These are phyloP conservation scores for Tremella mesenterica DNA, from an alignment of 768 basidiomycete genomes.

Conservation along the genomic window DNA sequence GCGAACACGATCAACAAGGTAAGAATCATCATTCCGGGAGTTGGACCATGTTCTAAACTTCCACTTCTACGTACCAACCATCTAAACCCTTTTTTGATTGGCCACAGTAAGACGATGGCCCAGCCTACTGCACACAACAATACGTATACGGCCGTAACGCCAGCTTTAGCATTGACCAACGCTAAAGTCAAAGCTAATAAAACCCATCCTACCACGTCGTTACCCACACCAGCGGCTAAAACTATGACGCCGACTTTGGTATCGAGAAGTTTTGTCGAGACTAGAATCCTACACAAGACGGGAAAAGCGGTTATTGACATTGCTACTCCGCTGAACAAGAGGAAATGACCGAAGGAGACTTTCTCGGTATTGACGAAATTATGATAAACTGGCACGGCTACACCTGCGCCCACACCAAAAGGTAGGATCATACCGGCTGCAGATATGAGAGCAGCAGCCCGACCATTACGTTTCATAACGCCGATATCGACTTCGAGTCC, in stretches of 20 bases:
- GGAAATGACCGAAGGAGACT: slow-evolving; percentile 69
- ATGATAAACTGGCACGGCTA: slow-evolving; percentile 65
- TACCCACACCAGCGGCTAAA: slow-evolving; percentile 74
- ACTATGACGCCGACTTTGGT: slow-evolving; percentile 76
- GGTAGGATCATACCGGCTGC: slow-evolving; percentile 64
- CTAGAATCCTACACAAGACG: slow-evolving; percentile 55
- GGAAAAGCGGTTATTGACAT: slow-evolving; percentile 62
- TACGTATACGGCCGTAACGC: slow-evolving; percentile 69
- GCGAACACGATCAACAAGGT: slow-evolving; percentile 64
- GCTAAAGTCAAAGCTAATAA: slow-evolving; percentile 75
- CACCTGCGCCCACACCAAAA: slow-evolving; percentile 68
- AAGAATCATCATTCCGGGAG: slow-evolving; percentile 66
- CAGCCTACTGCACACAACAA: slow-evolving; percentile 62
- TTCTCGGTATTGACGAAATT: slow-evolving; percentile 52
- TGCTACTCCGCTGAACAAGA: slow-evolving; percentile 76
- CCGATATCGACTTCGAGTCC: slow-evolving; percentile 74
- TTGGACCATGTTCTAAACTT: slow-evolving; percentile 65
- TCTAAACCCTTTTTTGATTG: slow-evolving; percentile 56
- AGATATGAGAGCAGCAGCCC: slow-evolving; percentile 56
- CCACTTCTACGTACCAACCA: slow-evolving; percentile 64
- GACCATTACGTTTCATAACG: slow-evolving; percentile 58
- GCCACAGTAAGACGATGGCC: slow-evolving; percentile 58
- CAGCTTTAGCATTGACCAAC: slow-evolving; percentile 66
- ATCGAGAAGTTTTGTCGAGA: slow-evolving; percentile 69
- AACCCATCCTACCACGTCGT: slow-evolving; percentile 73